A percentile compares a stretch with the other conserved stretches of the same genome.
phyloP scores from a whole-genome alignment of 306 rosid genomes.

The Cicer yamashitae region DNA sequence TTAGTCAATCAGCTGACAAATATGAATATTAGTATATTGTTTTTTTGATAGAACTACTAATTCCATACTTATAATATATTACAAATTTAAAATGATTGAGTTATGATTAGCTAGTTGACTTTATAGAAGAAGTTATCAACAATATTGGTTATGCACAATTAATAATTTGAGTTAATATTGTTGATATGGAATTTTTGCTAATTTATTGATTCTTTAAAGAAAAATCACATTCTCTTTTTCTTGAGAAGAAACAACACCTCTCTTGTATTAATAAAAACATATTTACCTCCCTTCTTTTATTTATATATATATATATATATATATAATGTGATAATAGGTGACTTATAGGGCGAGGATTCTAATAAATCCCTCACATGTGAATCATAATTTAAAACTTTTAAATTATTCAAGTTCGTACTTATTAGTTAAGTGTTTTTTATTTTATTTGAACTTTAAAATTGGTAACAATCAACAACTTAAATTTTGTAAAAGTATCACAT shows the following conservation, averaged over 20 bases:
- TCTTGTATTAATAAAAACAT: neutral
- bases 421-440: too few relatives aligned
- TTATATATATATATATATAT: too few relatives aligned
- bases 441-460: too few relatives aligned
- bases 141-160: neutral
- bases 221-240: neutral
- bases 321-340: too few relatives aligned
- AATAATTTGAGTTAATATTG: neutral
- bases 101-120: neutral
- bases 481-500: too few relatives aligned
- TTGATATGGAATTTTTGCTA: neutral
- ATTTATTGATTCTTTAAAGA: neutral
- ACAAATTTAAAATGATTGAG: neutral
- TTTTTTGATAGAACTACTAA: neutral
- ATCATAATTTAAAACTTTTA: too few relatives aligned
- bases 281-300: too few relatives aligned
- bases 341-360: too few relatives aligned
- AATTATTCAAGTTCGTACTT: too few relatives aligned
- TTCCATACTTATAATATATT: neutral
- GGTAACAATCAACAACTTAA: too few relatives aligned
- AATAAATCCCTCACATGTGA: too few relatives aligned
- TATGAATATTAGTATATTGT: neutral
- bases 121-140: neutral
- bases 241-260: neutral
- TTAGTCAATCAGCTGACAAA: conserved; percentile 1